Base-by-base conservation (phyloP, 2,329 filamentous ascomycete genomes). In the Metarhizium anisopliae region DNA sequence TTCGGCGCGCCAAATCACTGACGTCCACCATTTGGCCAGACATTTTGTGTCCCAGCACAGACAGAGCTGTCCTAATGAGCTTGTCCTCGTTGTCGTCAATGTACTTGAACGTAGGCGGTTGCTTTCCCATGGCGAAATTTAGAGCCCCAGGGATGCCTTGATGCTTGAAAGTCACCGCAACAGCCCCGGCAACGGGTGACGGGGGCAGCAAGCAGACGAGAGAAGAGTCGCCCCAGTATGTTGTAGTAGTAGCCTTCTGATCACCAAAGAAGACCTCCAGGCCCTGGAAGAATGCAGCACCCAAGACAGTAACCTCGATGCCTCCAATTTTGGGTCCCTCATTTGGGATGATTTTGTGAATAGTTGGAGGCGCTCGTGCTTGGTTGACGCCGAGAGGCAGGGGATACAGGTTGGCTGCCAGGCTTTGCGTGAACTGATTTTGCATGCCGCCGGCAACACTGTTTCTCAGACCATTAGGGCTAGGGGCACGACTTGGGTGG, bases 261-360 rank as follows among this genome's bases (percentile, higher is more conserved):
- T 79, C 74, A 25, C 92, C 92, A 68, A 96, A 96, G 70, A 91
- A 87, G 55, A 96, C 89, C 59, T 92, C 88, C 59, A 95, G 79
- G 1, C 70, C 87, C 59, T 81, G 86, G 60, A 84, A 86, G 67
- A 96, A 95, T 14, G 86, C 84, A 60, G 85, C 88, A 18, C 92
- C 91, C 8, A 95, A 76, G 55, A 94, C 82, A 0, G 89, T 93
- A 3, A 96, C 90, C 68, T 96, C 91, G 53, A 90, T 91, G 47
- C 91, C 91, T 57, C 91, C 91, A 40, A 83, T 83, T 57, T 85
- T 89, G 6, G 91, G 89, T 0, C 91, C 91, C 68, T 95, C 89
- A 35, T 80, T 81, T 0, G 92, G 91, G 40, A 94, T 89, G 59
- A 96, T 79, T 68, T 92, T 93, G 67, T 90, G 86, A 25, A 95